Conservation (phyloP, 164 flowering plant species). For the Vitis vinifera region DNA sequence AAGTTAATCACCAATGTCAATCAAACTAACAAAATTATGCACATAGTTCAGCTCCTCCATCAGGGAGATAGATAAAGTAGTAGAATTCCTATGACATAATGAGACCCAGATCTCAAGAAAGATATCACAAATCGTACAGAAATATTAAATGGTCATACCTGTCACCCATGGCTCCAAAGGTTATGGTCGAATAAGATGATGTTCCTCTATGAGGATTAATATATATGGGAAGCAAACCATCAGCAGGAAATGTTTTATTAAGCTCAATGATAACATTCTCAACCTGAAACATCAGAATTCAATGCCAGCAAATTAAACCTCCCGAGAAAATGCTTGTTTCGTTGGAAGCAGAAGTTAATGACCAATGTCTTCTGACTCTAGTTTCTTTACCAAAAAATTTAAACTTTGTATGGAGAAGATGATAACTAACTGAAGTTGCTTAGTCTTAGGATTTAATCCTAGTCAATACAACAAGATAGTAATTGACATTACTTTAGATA, state of each 20-base stretch:
- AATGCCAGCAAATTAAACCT: neutral
- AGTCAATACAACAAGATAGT: too few relatives aligned
- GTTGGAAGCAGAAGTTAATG: neutral
- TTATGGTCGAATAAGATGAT: constrained; percentile 65
- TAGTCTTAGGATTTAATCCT: too few relatives aligned
- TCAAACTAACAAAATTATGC: neutral
- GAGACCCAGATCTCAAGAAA: neutral
- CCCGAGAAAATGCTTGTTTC: neutral
- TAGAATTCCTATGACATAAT: neutral
- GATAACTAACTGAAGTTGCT: too few relatives aligned
- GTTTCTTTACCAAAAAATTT: too few relatives aligned
- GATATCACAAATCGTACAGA: neutral
- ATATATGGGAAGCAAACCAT: constrained; percentile 94
- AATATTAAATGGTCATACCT: neutral
- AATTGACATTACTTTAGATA: neutral
- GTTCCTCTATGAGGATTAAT: constrained; percentile 71
- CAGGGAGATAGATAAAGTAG: neutral
- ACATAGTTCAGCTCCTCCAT: neutral
- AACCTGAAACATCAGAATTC: constrained; percentile 47
- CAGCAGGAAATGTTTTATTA: constrained; percentile 72
- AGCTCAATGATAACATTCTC: constrained; percentile 74
- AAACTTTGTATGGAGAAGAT: too few relatives aligned
- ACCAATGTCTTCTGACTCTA: too few relatives aligned
- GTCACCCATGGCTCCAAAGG: constrained; percentile 99
- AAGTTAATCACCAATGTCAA: constrained; percentile 12